Evolutionary conservation across 768 basidiomycete species (phyloP).

Genomic region (Calocybe gangraenosa): DNA sequence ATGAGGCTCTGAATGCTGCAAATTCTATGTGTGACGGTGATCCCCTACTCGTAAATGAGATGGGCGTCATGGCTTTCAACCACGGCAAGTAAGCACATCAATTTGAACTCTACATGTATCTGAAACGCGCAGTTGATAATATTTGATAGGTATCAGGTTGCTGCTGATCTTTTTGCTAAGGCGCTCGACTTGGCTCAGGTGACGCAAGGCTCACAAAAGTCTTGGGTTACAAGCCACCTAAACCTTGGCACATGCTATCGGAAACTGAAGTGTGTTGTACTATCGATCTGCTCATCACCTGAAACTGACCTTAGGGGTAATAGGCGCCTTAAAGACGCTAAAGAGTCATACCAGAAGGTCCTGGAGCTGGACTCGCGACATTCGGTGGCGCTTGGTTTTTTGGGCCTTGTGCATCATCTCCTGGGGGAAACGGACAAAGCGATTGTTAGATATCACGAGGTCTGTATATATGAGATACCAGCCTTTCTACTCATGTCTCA

Average conservation of each 20-base stretch:
- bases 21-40: constrained; percentile 80
- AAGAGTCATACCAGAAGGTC: constrained; percentile 69
- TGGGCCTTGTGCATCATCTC: constrained; percentile 87
- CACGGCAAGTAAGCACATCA: constrained; percentile 62
- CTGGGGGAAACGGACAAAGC: constrained; percentile 71
- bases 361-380: constrained; percentile 86
- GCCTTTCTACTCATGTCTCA: neutral
- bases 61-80: constrained; percentile 90
- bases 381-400: constrained; percentile 74
- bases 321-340: constrained; percentile 61
- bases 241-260: constrained; percentile 91
- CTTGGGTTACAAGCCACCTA: constrained; percentile 87
- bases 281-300: neutral
- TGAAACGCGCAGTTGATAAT: neutral
- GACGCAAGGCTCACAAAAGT: constrained; percentile 77
- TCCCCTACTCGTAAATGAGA: constrained; percentile 86
- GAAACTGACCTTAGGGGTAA: constrained; percentile 2
- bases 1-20: constrained; percentile 85
- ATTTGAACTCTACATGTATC: neutral
- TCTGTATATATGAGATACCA: constrained; percentile 36
- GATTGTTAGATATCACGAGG: constrained; percentile 91
- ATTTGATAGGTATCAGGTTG: constrained; percentile 60
- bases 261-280: constrained; percentile 60
- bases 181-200: constrained; percentile 81
- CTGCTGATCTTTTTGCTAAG: constrained; percentile 65